Evolutionary conservation across 345 rosid species (phyloP).

Genomic region (Moricandia arvensis): DNA sequence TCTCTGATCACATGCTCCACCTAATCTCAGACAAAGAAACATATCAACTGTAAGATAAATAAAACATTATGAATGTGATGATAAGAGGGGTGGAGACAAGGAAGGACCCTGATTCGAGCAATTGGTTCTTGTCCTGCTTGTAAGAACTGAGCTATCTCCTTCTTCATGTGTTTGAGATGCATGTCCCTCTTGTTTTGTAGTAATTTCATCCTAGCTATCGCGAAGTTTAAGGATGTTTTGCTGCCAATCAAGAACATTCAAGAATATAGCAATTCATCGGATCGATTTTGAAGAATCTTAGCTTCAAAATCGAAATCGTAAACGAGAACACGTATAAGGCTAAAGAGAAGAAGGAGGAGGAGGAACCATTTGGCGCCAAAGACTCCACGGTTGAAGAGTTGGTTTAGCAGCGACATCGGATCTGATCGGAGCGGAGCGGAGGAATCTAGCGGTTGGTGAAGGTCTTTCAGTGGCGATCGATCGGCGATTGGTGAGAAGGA

Average conservation of each 20-base stretch:
- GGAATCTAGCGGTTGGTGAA: conserved; percentile 4
- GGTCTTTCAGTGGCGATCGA: conserved; percentile 5
- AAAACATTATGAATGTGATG: not conserved
- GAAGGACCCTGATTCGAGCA: conserved; percentile 77
- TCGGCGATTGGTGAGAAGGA: not conserved
- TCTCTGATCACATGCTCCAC: conserved; percentile 96
- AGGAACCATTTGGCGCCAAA: conserved; percentile 73
- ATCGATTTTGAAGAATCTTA: not conserved
- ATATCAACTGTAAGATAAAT: not conserved
- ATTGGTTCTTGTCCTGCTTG: conserved; percentile 94
- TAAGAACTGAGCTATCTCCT: conserved; percentile 89
- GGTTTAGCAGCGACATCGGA: conserved; percentile 80
- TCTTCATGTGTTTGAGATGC: conserved; percentile 88
- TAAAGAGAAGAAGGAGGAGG: not conserved
- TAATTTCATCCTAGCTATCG: conserved; percentile 78
- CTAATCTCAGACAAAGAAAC: conserved; percentile 39
- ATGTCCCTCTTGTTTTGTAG: conserved; percentile 89
- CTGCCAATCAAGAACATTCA: conserved; percentile 41
- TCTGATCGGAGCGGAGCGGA: conserved; percentile 20
- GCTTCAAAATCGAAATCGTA: conserved; percentile 8
- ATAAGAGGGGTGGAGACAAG: not conserved
- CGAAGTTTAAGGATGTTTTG: conserved; percentile 77
- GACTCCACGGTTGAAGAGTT: conserved; percentile 89
- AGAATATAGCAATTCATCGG: not conserved
- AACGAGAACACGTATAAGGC: not conserved